Base-by-base conservation (phyloP, 352 stramenopile genomes). In the Pythium aquatile region DNA sequence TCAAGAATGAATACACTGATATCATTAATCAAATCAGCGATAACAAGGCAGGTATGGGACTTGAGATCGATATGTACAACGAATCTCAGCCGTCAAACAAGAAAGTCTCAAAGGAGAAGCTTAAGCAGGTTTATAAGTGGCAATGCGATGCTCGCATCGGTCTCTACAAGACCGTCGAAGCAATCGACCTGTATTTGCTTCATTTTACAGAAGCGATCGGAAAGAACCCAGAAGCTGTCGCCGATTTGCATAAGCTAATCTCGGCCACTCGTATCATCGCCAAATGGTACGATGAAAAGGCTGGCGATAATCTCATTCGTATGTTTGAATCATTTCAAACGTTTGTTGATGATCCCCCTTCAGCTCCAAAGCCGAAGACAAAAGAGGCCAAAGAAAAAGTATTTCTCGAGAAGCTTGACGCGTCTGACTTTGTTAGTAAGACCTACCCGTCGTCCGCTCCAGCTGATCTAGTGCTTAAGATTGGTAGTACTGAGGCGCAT, bases 301-400 rank as follows among this genome's bases (percentile, higher is more conserved):
- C 44, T 5, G 44, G 44, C 44, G 44, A 51, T 20, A 51, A 51
- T 20, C 9, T 51, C 17, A 20, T 51, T 8, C 44, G 44, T 20
- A 51, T 51, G 44, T 51, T 51, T 20, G 44, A 51, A 51, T 51
- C 44, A n/a, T 51, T 51, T 20, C 17, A 51, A 51, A n/a, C n/a
- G n/a, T n/a, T n/a, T n/a, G n/a, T n/a, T n/a, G n/a, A n/a, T n/a
- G n/a, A n/a, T n/a, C n/a, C n/a, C n/a, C n/a, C n/a, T n/a, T n/a
- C n/a, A n/a, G n/a, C n/a, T n/a, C n/a, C n/a, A n/a, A n/a, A n/a
- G n/a, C n/a, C n/a, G n/a, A n/a, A n/a, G n/a, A n/a, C n/a, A n/a
- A n/a, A n/a, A n/a, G n/a, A n/a, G n/a, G n/a, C n/a, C n/a, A n/a
- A n/a, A n/a, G n/a, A n/a, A n/a, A n/a, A n/a, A n/a, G n/a, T n/a